These are phyloP conservation scores for Ascoidea asiatica DNA, from an alignment of 805 yeast genomes.

Conservation along the genomic window DNA sequence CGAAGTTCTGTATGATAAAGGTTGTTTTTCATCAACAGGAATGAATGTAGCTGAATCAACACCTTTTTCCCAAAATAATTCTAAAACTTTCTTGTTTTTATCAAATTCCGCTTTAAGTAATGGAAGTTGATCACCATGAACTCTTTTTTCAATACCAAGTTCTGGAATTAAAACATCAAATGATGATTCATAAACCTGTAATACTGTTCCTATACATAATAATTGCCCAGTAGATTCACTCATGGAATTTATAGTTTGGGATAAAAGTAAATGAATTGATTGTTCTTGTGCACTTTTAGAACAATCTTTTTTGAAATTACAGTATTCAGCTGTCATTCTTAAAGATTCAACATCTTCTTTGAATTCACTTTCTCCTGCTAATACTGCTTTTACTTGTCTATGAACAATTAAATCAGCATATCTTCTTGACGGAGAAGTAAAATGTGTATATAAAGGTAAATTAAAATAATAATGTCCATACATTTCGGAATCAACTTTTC, in stretches of 20 bases:
- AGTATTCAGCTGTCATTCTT: slow-evolving; percentile 78
- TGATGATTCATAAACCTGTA: slow-evolving; percentile 91
- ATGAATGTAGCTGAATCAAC: slow-evolving; percentile 82
- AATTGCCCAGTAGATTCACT: slow-evolving; percentile 64
- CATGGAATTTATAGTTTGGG: slow-evolving; percentile 73
- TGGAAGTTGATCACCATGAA: slow-evolving; percentile 95
- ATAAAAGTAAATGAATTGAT: slow-evolving; percentile 73
- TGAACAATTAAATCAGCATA: slow-evolving; percentile 90
- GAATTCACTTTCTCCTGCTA: slow-evolving; percentile 21
- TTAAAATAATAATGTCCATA: slow-evolving; percentile 73
- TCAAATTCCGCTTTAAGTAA: slow-evolving; percentile 86
- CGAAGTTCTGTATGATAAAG: slow-evolving; percentile 62
- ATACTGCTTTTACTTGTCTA: slow-evolving; percentile 67
- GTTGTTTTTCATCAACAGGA: slow-evolving; percentile 80
- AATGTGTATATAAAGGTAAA: slow-evolving; percentile 80
- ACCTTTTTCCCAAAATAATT: slow-evolving; percentile 87
- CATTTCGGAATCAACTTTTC: slow-evolving; percentile 67
- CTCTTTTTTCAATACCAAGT: slow-evolving; percentile 89
- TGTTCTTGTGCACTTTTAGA: slow-evolving; percentile 90
- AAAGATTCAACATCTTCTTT: slow-evolving; percentile 52
- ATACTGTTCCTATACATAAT: slow-evolving; percentile 71
- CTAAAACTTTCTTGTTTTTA: slow-evolving; percentile 50
- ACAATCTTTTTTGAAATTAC: slow-evolving; percentile 92
- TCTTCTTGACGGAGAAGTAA: slow-evolving; percentile 83
- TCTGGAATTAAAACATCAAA: slow-evolving; percentile 89